Evolutionary conservation across 1,284 basidiomycete species (phyloP), one percentile per base, ranked within the genome.

Genomic region (Fomitopsis palustris): DNA sequence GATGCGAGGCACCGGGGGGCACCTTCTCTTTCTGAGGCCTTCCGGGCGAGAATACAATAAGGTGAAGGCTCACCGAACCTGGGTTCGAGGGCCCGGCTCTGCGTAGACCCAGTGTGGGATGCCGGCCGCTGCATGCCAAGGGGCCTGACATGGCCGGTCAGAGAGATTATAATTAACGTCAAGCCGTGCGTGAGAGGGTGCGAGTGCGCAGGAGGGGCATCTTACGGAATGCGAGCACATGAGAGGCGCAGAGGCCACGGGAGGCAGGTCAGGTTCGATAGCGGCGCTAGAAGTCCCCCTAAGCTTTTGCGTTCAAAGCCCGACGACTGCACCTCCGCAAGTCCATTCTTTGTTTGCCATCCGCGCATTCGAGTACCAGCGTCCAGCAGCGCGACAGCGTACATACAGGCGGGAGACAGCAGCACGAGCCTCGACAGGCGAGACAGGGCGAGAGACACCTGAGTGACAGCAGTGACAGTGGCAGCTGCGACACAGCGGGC

Each of bases 141-240:
- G 23, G 27, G 25, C 7, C 49, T 33, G 49, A 52, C 49, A 52
- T 16, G 29, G 17, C 17, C 16, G 29, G 49, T 31, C 49, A 35
- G 33, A 35, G 33, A 51, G 49, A 21, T 17, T 52, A 52, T 52
- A 52, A 52, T 52, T 52, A 52, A 52, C 49, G 33, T 33, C 49
- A 52, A 16, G 19, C 31, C 6, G 49, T 31, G 29, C 33, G 49
- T 33, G 31, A 33, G 49, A 52, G 41, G 17, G 12, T 37, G 12
- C 12, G 35, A 4, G 23, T 19, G 19, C 19, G 21, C 42, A 14
- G 23, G 23, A 42, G 45, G 45, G 23, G 27, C n/a, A 52, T 52
- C 3, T 52, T 52, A 52, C 49, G 49, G 12, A 27, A 52, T 31
- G 35, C 49, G 47, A 37, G 31, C 31, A 52, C 31, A 52, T 37